Percentiles rank a stretch among this genome's conserved stretches.
Evolutionary conservation across 306 rosid species (phyloP).

Genomic region (Trifolium dubium): DNA sequence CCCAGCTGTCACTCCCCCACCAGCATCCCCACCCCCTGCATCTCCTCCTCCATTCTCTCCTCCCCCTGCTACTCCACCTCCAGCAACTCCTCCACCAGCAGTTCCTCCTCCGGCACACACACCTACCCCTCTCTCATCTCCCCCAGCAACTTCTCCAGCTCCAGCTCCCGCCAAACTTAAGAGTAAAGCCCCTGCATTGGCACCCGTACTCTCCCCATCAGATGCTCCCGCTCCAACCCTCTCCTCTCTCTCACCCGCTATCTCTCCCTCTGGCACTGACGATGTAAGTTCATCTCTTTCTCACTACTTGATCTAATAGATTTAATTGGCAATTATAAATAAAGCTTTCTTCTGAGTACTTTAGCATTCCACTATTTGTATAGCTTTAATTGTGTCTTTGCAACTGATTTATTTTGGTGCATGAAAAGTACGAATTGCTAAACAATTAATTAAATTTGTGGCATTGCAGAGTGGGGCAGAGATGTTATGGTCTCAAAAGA

Average conservation of each 20-base stretch:
- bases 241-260: conserved; percentile 54
- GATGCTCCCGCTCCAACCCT: conserved; percentile 73
- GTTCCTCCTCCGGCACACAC: conserved; percentile 62
- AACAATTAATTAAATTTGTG: conserved; percentile 18
- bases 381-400: neutral
- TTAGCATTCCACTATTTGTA: neutral
- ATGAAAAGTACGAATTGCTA: neutral
- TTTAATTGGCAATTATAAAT: neutral
- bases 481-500: conserved; percentile 58
- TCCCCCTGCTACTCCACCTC: conserved; percentile 31
- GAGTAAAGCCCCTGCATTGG: conserved; percentile 47
- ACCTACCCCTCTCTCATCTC: conserved; percentile 59
- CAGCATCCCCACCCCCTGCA: conserved; percentile 48
- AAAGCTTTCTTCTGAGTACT: neutral
- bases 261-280: conserved; percentile 39
- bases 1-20: conserved; percentile 44
- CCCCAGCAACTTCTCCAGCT: conserved; percentile 57
- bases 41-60: conserved; percentile 54
- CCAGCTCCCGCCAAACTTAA: conserved; percentile 51
- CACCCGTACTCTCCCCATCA: conserved; percentile 48
- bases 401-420: too few relatives aligned
- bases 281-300: conserved; percentile 45
- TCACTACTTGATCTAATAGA: neutral
- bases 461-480: conserved; percentile 80
- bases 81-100: conserved; percentile 54